Percentiles rank a stretch among this genome's conserved stretches.
These are phyloP conservation scores for Aspergillus niger DNA, from an alignment of 2,329 filamentous ascomycete species.

Conservation along the genomic window DNA sequence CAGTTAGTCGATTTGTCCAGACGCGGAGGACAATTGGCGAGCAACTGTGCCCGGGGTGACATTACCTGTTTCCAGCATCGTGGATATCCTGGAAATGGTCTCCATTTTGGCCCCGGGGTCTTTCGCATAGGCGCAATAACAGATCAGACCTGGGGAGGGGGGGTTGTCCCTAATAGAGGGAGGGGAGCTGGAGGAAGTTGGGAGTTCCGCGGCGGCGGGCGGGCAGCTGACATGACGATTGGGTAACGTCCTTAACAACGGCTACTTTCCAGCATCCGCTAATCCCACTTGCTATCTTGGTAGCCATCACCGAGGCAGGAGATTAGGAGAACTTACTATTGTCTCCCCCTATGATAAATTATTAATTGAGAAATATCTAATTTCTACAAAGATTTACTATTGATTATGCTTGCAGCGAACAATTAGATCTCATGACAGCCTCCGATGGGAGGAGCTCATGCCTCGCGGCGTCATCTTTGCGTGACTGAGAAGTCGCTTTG, in stretches of 20 bases:
- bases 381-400: no score
- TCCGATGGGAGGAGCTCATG: no score
- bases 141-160: constrained; percentile 5
- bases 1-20: constrained; percentile 22
- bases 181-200: constrained; percentile 10
- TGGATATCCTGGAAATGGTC: constrained; percentile 91
- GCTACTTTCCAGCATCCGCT: neutral
- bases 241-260: constrained; percentile 5
- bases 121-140: constrained; percentile 11
- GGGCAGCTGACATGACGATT: constrained; percentile 15
- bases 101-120: constrained; percentile 66
- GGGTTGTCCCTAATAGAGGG: constrained; percentile 3
- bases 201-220: constrained; percentile 13
- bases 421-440: no score
- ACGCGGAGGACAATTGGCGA: constrained; percentile 4
- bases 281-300: neutral
- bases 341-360: no score
- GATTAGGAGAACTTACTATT: no score
- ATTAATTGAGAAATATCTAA: no score
- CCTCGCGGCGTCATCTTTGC: no score
- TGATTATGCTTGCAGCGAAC: no score
- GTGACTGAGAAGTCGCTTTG: no score
- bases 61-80: constrained; percentile 90
- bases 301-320: no score
- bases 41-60: neutral